These are phyloP conservation scores for Phytophthora ramorum DNA, from an alignment of 352 stramenopile genomes.

Conservation along the genomic window DNA sequence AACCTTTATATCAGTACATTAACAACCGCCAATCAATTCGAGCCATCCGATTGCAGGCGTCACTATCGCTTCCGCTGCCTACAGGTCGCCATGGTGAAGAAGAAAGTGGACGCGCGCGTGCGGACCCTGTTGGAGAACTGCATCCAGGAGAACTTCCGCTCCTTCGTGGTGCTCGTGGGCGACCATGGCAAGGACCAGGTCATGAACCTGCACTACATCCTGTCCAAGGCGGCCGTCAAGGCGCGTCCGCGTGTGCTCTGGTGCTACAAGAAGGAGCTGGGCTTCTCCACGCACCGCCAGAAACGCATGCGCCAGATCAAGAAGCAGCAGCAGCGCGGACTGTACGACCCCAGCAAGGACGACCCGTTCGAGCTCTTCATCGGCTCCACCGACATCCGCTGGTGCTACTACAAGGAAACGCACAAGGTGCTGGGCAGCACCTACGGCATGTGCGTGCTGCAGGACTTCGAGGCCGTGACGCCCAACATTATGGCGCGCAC, in stretches of 20 bases:
- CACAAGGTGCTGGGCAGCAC: constrained; percentile 98
- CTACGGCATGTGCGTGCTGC: constrained; percentile 98
- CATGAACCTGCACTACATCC: constrained; percentile 99
- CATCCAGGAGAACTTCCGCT: constrained; percentile 96
- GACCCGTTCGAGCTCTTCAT: constrained; percentile 99
- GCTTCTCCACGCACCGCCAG: constrained; percentile 98
- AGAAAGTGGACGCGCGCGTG: constrained; percentile 98
- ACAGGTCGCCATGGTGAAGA: constrained; percentile 94
- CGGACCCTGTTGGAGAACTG: constrained; percentile 97
- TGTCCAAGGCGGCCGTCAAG: constrained; percentile 95
- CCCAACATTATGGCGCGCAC: constrained; percentile 99
- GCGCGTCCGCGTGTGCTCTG: constrained; percentile 97
- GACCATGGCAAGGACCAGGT: constrained; percentile 99
- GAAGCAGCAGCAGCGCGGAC: constrained; percentile 92
- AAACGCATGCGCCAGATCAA: constrained; percentile 96
- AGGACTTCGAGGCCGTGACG: constrained; percentile 99
- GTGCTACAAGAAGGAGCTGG: constrained; percentile 99
- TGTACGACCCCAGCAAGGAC: constrained; percentile 93
- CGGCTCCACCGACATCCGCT: constrained; percentile 97
- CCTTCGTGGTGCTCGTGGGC: constrained; percentile 98
- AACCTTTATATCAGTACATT: background rate
- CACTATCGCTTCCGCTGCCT: constrained; percentile 14
- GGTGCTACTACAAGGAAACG: constrained; percentile 99
- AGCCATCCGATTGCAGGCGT: background rate
- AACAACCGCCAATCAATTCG: constrained; percentile 3